Evolutionary conservation across 1,284 basidiomycete genomes (phyloP).

Genomic region (Meira miltonrushii): DNA sequence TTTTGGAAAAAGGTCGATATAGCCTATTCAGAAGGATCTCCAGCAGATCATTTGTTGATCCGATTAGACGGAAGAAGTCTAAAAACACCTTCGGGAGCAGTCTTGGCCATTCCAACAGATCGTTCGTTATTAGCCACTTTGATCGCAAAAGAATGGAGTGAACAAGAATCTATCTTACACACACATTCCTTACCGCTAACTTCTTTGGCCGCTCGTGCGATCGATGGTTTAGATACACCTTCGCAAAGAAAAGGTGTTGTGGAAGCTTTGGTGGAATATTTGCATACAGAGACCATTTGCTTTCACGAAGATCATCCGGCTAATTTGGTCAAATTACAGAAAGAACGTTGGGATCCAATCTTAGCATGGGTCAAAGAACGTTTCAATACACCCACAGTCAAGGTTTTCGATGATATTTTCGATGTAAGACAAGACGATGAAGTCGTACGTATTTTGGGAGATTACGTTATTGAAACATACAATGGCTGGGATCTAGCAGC

Average conservation of each 20-base stretch:
- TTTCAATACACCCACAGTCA: conserved; percentile 54
- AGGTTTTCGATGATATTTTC: conserved; percentile 19
- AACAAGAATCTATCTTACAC: conserved; percentile 69
- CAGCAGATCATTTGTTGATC: conserved; percentile 53
- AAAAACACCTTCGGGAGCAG: conserved; percentile 77
- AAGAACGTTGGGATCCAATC: conserved; percentile 84
- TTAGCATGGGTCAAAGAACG: conserved; percentile 73
- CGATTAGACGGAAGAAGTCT: conserved; percentile 77
- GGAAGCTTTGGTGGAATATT: conserved; percentile 71
- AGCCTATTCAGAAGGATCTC: neutral
- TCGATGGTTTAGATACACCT: conserved; percentile 69
- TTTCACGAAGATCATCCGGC: conserved; percentile 76
- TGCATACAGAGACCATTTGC: conserved; percentile 93
- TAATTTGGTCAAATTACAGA: conserved; percentile 71
- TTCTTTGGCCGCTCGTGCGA: conserved; percentile 77
- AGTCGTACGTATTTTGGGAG: conserved; percentile 17
- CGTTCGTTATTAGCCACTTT: conserved; percentile 72
- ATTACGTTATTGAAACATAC: conserved; percentile 18
- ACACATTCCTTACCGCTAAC: conserved; percentile 8
- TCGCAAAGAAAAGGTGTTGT: conserved; percentile 64
- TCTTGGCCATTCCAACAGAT: conserved; percentile 66
- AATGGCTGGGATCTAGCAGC: conserved; percentile 56
- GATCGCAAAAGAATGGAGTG: conserved; percentile 93
- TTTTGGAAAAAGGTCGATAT: conserved; percentile 17
- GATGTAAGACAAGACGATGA: conserved; percentile 21